Percentiles rank a stretch among this genome's conserved stretches.
These are phyloP conservation scores for Ganoderma lucidum DNA, from an alignment of 1,284 basidiomycete genomes.

Conservation along the genomic window DNA sequence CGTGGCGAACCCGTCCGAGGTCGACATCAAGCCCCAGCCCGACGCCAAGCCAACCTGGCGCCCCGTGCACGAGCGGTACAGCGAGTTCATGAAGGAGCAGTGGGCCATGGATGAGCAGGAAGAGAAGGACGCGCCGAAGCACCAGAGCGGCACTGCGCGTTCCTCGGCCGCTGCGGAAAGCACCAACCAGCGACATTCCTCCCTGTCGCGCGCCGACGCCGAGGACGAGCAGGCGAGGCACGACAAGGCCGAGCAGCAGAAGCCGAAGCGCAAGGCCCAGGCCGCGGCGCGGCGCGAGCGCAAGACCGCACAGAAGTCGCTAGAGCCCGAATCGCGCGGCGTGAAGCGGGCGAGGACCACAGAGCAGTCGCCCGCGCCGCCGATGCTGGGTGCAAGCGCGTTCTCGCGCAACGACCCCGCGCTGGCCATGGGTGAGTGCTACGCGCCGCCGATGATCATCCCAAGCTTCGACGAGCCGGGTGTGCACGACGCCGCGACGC, in stretches of 20 bases:
- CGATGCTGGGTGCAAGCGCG: constrained; percentile 11
- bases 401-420: constrained; percentile 19
- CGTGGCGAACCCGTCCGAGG: constrained; percentile 44
- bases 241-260: constrained; percentile 38
- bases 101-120: constrained; percentile 74
- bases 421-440: constrained; percentile 24
- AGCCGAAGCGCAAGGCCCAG: constrained; percentile 39
- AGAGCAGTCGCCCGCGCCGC: constrained; percentile 17
- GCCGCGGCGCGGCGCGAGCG: constrained; percentile 37
- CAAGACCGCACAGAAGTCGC: constrained; percentile 28
- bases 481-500: constrained; percentile 25
- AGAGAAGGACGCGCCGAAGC: constrained; percentile 58
- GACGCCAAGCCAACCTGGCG: constrained; percentile 65
- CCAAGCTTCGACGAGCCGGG: constrained; percentile 17
- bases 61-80: constrained; percentile 79
- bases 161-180: background rate
- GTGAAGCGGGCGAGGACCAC: constrained; percentile 30
- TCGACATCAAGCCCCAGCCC: constrained; percentile 43
- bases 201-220: constrained; percentile 10
- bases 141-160: constrained; percentile 20
- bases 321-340: constrained; percentile 24
- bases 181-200: background rate
- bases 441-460: constrained; percentile 35
- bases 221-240: constrained; percentile 26
- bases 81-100: constrained; percentile 82